Evolutionary conservation across 1,139 yeast species (phyloP).

Genomic region (Magnusiomyces ingens): DNA sequence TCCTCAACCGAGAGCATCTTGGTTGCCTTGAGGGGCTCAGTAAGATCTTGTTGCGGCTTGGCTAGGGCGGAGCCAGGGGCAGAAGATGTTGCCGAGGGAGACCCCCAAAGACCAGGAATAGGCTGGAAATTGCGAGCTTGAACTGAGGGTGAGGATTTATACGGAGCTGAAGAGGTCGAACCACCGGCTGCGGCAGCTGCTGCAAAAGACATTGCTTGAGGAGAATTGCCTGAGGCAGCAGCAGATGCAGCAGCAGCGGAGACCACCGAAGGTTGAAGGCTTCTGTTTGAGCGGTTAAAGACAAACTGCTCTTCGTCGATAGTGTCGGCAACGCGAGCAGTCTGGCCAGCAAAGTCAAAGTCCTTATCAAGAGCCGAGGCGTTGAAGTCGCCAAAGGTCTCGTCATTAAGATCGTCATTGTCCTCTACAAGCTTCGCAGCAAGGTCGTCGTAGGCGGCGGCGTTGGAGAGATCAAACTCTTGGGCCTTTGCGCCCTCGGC

Average conservation of each 20-base stretch:
- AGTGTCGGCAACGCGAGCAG: conserved; percentile 35
- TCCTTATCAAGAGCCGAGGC: conserved; percentile 47
- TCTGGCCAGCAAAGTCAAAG: conserved; percentile 58
- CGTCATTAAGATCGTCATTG: conserved; percentile 78
- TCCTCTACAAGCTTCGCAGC: conserved; percentile 63
- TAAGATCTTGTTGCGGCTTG: conserved; percentile 16
- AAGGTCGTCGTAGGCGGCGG: conserved; percentile 68
- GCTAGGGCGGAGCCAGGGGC: conserved; percentile 11
- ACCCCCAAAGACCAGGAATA: conserved; percentile 60
- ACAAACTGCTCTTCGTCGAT: conserved; percentile 31
- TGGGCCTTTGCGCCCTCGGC: conserved; percentile 22
- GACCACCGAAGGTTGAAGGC: conserved; percentile 19
- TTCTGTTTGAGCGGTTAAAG: conserved; percentile 21
- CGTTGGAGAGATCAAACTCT: conserved; percentile 48
- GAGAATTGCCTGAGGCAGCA: neutral
- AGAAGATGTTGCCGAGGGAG: conserved; percentile 38
- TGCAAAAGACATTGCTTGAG: conserved; percentile 9
- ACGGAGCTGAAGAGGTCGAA: conserved; percentile 18
- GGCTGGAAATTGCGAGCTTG: conserved; percentile 44
- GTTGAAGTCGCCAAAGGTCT: conserved; percentile 77
- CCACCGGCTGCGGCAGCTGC: conserved; percentile 17
- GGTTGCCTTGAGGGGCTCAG: conserved; percentile 17
- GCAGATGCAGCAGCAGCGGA: conserved; percentile 4
- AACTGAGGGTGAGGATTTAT: neutral
- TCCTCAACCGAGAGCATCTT: conserved; percentile 60